These are phyloP conservation scores for Mesembryanthemum crystallinum DNA, from an alignment of 148 eudicot species.

Conservation along the genomic window DNA sequence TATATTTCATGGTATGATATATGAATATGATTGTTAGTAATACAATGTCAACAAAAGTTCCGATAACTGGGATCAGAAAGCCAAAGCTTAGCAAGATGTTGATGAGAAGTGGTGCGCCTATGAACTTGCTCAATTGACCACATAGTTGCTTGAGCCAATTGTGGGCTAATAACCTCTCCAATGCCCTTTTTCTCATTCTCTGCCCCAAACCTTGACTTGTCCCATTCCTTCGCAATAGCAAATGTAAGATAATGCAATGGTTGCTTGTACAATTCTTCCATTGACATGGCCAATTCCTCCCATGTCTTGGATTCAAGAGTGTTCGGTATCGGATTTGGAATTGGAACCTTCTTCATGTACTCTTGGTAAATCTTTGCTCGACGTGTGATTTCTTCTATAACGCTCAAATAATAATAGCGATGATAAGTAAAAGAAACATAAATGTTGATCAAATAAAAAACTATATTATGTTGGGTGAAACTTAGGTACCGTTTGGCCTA, in stretches of 20 bases:
- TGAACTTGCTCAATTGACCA: conserved; percentile 19
- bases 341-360: not conserved
- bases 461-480: too few species aligned
- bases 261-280: conserved; percentile 19
- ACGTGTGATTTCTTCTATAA: not conserved
- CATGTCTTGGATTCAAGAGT: conserved; percentile 4
- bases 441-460: too few species aligned
- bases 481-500: too few species aligned
- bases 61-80: not conserved
- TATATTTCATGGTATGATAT: too few species aligned
- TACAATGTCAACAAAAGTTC: not conserved
- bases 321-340: not conserved
- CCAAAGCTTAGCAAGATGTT: not conserved
- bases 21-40: not conserved
- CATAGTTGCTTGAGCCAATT: conserved; percentile 14
- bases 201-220: conserved; percentile 11
- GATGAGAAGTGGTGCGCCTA: conserved; percentile 12
- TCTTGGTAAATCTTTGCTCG: conserved; percentile 8
- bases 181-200: not conserved
- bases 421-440: not conserved
- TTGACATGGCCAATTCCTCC: conserved; percentile 7
- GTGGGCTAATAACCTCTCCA: conserved; percentile 7
- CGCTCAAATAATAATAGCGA: too few species aligned
- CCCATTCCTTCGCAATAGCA: conserved; percentile 16
- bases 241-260: conserved; percentile 24